Conservation (phyloP, 768 basidiomycete species). For the Mycena venus region DNA sequence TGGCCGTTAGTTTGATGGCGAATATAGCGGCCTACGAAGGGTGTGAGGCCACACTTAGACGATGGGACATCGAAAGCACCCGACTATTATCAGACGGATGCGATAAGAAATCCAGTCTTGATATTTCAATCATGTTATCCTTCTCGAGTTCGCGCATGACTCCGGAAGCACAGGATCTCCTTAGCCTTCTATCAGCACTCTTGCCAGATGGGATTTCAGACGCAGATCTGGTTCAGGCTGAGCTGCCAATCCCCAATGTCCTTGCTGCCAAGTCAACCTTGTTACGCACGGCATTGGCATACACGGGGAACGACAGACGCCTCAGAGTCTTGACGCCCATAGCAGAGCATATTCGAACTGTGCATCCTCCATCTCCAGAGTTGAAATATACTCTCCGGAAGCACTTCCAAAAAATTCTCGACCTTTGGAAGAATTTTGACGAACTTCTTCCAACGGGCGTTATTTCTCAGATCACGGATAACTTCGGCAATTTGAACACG, state of each 20-base stretch:
- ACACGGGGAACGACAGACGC: background rate
- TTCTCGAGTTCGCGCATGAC: slow-evolving; percentile 10
- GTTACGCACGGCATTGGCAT: background rate
- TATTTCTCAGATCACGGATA: background rate
- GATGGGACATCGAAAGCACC: slow-evolving; percentile 11
- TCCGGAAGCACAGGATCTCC: background rate
- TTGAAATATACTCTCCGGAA: background rate
- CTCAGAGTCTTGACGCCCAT: background rate
- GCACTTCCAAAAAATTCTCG: background rate
- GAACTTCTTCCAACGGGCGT: background rate
- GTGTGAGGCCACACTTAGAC: background rate
- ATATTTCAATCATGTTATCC: slow-evolving; percentile 17
- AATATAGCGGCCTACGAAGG: slow-evolving; percentile 7
- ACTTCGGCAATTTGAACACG: background rate
- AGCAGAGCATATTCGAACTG: background rate
- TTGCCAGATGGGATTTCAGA: slow-evolving; percentile 21
- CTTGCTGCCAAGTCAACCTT: background rate
- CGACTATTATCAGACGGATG: slow-evolving; percentile 6
- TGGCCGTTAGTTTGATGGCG: slow-evolving; percentile 14
- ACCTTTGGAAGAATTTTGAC: background rate
- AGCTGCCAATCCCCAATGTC: background rate
- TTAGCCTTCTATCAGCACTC: slow-evolving; percentile 6
- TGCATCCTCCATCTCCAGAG: background rate
- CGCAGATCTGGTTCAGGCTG: background rate
- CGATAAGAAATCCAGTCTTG: slow-evolving; percentile 1